A percentile compares a stretch with the other conserved stretches of the same genome.
Conservation (phyloP, 495 filamentous ascomycete genomes). For the Amphirosellinia nigrospora region DNA sequence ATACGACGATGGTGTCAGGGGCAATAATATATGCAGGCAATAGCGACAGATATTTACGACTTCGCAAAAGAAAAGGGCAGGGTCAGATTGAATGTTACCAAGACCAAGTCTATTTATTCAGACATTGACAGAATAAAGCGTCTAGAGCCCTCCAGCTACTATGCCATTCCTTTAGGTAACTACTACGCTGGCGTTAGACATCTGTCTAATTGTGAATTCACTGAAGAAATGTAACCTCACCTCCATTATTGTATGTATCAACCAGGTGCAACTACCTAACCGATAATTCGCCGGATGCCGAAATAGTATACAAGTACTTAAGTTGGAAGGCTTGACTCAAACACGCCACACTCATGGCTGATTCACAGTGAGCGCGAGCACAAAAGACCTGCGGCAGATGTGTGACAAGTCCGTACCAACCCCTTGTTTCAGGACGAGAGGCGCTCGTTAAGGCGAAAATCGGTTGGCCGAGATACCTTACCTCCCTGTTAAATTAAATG, state of each 20-base stretch:
- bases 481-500: background rate
- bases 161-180: background rate
- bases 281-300: background rate
- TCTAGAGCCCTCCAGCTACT: background rate
- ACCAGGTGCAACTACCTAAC: background rate
- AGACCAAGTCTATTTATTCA: background rate
- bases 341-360: background rate
- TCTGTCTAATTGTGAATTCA: background rate
- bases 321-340: background rate
- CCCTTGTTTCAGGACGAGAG: slow-evolving; percentile 9
- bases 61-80: background rate
- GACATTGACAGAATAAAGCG: background rate
- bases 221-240: background rate
- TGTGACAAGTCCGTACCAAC: slow-evolving; percentile 5
- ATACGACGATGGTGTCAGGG: background rate
- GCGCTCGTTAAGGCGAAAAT: background rate
- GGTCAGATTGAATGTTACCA: too few species aligned
- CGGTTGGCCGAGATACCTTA: background rate
- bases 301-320: background rate
- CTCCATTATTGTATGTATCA: too few species aligned
- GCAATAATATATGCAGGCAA: background rate
- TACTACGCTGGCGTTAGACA: background rate
- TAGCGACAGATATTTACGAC: too few species aligned
- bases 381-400: slow-evolving; percentile 6
- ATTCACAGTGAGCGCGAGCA: background rate